phyloP scores from a whole-genome alignment of 1,139 yeast genomes.

The Saccharomyces hybrid region DNA sequence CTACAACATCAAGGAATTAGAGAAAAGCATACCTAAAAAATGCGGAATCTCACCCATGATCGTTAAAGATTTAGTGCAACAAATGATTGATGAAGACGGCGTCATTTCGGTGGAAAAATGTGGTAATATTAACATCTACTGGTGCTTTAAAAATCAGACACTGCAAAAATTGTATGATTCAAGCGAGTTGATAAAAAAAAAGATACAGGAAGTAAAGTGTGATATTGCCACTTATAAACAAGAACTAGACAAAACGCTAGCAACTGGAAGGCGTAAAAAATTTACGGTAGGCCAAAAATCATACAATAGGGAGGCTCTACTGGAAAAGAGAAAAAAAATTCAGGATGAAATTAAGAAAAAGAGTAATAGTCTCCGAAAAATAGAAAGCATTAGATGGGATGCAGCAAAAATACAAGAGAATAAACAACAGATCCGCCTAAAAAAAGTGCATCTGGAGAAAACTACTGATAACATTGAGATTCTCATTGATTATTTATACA shows the following conservation, averaged over 20 bases:
- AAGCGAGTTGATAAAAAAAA: slow-evolving; percentile 5
- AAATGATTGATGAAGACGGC: slow-evolving; percentile 41
- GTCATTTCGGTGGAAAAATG: slow-evolving; percentile 46
- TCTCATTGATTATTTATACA: slow-evolving; percentile 17
- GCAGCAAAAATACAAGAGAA: slow-evolving; percentile 10
- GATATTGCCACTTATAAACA: slow-evolving; percentile 7
- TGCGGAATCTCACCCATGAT: slow-evolving; percentile 42
- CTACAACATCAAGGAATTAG: slow-evolving; percentile 46
- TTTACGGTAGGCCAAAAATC: slow-evolving; percentile 1
- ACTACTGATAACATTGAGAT: slow-evolving; percentile 27
- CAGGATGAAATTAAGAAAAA: slow-evolving; percentile 8
- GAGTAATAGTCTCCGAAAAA: slow-evolving; percentile 6
- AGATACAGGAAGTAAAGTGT: slow-evolving; percentile 10
- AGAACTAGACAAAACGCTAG: neutral
- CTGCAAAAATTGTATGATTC: slow-evolving; percentile 25
- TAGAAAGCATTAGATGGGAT: slow-evolving; percentile 16
- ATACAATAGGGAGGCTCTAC: slow-evolving; percentile 6
- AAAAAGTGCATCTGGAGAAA: slow-evolving; percentile 10
- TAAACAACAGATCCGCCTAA: slow-evolving; percentile 4
- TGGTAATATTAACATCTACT: slow-evolving; percentile 46
- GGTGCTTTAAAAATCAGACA: slow-evolving; percentile 43
- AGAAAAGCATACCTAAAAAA: slow-evolving; percentile 39
- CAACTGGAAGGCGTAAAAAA: slow-evolving; percentile 2
- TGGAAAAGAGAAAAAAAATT: slow-evolving; percentile 6
- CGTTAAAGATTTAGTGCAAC: slow-evolving; percentile 42